Percentiles rank a stretch among this genome's conserved stretches.
phyloP scores from a whole-genome alignment of 2,329 filamentous ascomycete genomes.

The Lasiodiplodia theobromae region DNA sequence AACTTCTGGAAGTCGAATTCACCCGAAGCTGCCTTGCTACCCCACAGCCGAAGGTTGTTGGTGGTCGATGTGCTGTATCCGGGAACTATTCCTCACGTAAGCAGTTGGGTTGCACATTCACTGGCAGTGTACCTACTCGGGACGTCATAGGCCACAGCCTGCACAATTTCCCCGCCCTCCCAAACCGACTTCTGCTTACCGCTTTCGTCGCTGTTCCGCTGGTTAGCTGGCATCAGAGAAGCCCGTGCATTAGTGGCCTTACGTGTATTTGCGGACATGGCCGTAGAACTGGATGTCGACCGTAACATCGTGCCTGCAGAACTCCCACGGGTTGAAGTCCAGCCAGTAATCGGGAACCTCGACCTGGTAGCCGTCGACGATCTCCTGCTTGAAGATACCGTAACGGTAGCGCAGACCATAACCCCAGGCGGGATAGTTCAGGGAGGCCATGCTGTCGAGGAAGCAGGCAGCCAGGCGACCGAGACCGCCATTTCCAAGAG shows the following conservation, averaged over 20 bases:
- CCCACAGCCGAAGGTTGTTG: slow-evolving; percentile 97
- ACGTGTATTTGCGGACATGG: slow-evolving; percentile 71
- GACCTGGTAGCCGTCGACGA: slow-evolving; percentile 96
- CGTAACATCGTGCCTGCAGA: slow-evolving; percentile 91
- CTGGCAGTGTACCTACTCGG: slow-evolving; percentile 43
- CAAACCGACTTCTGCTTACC: slow-evolving; percentile 79
- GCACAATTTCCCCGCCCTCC: slow-evolving; percentile 93
- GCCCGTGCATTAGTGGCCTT: slow-evolving; percentile 6
- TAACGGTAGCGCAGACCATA: slow-evolving; percentile 96
- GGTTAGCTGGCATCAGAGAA: slow-evolving; percentile 30
- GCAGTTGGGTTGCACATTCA: background rate
- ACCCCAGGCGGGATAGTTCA: slow-evolving; percentile 97
- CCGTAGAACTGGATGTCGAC: slow-evolving; percentile 99
- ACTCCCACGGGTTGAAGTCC: slow-evolving; percentile 99
- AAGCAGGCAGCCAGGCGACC: slow-evolving; percentile 96
- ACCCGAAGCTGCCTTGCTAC: slow-evolving; percentile 93
- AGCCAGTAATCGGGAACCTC: slow-evolving; percentile 99
- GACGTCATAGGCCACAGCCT: slow-evolving; percentile 92
- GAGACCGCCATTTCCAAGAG: slow-evolving; percentile 93
- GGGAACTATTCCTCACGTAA: slow-evolving; percentile 66
- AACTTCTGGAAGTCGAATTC: slow-evolving; percentile 99
- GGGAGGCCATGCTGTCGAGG: slow-evolving; percentile 90
- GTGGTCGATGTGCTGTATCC: slow-evolving; percentile 89
- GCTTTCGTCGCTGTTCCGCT: slow-evolving; percentile 65
- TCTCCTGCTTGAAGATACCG: slow-evolving; percentile 98